Evolutionary conservation across 2,329 filamentous ascomycete species (phyloP).

Genomic region (Colletotrichum coccodes): DNA sequence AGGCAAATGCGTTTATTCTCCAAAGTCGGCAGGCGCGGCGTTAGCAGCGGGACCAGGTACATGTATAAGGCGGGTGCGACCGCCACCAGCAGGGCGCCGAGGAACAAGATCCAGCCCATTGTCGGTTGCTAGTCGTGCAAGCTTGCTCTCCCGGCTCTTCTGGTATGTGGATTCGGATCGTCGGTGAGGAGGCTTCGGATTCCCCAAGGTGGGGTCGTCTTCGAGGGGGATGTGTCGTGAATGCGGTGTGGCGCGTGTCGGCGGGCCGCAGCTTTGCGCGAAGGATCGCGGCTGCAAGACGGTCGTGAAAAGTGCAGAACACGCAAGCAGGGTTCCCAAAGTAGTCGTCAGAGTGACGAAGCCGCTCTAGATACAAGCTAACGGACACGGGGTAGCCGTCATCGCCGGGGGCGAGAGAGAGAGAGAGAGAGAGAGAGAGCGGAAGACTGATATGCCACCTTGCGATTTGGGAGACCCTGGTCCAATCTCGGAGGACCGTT

Average conservation of each 20-base stretch:
- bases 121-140: conserved; percentile 1
- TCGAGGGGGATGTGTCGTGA: neutral
- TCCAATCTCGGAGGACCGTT: conserved; percentile 18
- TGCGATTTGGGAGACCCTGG: conserved; percentile 39
- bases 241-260: conserved; percentile 22
- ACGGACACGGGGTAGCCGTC: neutral
- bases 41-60: conserved; percentile 58
- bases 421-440: neutral
- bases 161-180: conserved; percentile 1
- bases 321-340: neutral
- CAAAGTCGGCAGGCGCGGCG: conserved; percentile 71
- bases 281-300: neutral
- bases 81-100: conserved; percentile 41
- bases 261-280: neutral
- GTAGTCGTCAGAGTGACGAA: neutral
- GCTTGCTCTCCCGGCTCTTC: neutral
- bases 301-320: neutral
- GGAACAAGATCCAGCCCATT: conserved; percentile 36
- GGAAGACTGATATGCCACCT: conserved; percentile 41
- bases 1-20: conserved; percentile 88
- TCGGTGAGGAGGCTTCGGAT: neutral
- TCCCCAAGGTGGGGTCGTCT: conserved; percentile 17
- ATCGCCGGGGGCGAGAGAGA: conserved; percentile 1
- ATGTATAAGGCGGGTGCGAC: conserved; percentile 63
- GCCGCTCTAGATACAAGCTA: neutral